Conservation (phyloP, 73 alveolate species). For the Halteria grandinella region DNA sequence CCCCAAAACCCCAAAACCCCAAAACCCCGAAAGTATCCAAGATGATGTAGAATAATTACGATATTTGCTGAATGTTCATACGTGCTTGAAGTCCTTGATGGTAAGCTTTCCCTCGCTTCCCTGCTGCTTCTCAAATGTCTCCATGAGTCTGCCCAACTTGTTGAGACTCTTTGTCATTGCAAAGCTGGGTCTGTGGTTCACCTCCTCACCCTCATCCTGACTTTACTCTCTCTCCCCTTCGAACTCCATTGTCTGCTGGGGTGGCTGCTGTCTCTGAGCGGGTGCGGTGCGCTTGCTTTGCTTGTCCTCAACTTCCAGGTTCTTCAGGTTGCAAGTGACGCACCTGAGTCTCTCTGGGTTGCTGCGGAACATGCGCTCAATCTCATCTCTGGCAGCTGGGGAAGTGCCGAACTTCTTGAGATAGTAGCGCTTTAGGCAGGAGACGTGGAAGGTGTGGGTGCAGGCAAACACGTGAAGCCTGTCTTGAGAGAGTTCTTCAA, state of each 20-base stretch:
- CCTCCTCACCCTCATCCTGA: constrained; percentile 2
- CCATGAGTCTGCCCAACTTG: neutral
- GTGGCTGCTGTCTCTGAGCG: neutral
- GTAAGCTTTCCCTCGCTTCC: constrained; percentile 25
- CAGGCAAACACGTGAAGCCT: neutral
- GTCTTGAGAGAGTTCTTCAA: constrained; percentile 18
- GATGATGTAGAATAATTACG: too few relatives aligned
- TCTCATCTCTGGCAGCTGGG: constrained; percentile 28
- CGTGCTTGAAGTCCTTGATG: constrained; percentile 7
- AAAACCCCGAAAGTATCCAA: too few relatives aligned
- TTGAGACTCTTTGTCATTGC: neutral
- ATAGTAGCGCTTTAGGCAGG: constrained; percentile 1
- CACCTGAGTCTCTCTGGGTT: constrained; percentile 26
- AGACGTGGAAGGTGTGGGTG: constrained; percentile 16
- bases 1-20: too few relatives aligned
- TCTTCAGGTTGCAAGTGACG: constrained; percentile 31
- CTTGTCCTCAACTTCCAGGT: neutral
- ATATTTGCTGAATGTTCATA: too few relatives aligned
- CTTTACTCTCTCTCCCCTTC: constrained; percentile 4
- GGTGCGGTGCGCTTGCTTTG: neutral
- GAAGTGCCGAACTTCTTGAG: neutral
- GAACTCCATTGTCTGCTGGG: constrained; percentile 18
- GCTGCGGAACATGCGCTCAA: neutral
- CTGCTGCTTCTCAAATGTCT: neutral
- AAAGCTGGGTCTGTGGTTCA: neutral